These are phyloP conservation scores for Oenanthe sinensis DNA, from an alignment of 129 eudicot species.

Conservation along the genomic window DNA sequence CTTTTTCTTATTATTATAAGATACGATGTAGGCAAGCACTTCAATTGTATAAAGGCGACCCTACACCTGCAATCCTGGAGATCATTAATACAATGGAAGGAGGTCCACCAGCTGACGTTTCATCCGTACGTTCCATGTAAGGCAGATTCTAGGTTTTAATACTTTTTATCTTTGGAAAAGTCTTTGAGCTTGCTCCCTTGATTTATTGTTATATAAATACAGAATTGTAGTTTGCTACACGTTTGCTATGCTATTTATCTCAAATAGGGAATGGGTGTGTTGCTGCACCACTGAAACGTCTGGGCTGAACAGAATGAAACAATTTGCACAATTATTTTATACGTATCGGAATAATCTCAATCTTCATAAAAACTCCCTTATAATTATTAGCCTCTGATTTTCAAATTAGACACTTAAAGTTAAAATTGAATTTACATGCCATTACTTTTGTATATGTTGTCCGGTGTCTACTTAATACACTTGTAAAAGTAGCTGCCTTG, in stretches of 20 bases:
- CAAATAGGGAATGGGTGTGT: background rate
- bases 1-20: background rate
- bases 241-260: background rate
- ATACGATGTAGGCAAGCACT: constrained; percentile 76
- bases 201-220: background rate
- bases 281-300: background rate
- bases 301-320: background rate
- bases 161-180: background rate
- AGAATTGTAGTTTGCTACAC: background rate
- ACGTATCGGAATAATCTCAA: background rate
- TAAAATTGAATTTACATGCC: background rate
- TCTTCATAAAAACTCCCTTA: background rate
- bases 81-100: constrained; percentile 94
- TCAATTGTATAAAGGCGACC: constrained; percentile 70
- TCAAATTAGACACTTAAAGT: background rate
- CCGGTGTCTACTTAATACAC: background rate
- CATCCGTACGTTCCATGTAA: constrained; percentile 96
- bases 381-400: background rate
- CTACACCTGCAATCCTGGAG: constrained; percentile 65
- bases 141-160: constrained; percentile 13
- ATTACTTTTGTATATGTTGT: background rate
- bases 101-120: constrained; percentile 96
- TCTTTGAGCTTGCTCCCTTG: background rate
- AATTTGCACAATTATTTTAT: background rate
- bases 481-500: background rate